These are phyloP conservation scores for Ogataea sp. DNA, from an alignment of 805 yeast genomes.

Conservation along the genomic window DNA sequence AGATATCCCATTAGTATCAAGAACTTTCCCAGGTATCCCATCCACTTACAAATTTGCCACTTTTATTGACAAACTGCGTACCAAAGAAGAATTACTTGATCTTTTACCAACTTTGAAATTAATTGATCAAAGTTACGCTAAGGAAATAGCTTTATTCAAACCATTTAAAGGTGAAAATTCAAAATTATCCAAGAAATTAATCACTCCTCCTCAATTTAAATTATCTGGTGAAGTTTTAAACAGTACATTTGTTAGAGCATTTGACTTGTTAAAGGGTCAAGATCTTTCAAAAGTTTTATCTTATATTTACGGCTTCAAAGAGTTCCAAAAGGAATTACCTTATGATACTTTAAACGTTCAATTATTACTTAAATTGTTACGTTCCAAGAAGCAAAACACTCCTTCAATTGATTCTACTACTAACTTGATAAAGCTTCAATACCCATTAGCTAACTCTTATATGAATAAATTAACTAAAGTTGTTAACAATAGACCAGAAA, in stretches of 20 bases:
- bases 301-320: not conserved
- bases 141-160: not conserved
- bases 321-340: not conserved
- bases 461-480: not conserved
- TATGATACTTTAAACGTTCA: not conserved
- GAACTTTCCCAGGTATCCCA: slow-evolving; percentile 17
- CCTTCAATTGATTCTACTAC: not conserved
- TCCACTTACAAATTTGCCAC: slow-evolving; percentile 15
- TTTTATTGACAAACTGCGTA: slow-evolving; percentile 16
- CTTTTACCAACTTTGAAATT: too few relatives aligned
- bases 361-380: not conserved
- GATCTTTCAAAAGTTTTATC: not conserved
- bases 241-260: not conserved
- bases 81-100: slow-evolving; percentile 19
- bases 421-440: too few relatives aligned
- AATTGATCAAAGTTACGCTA: slow-evolving; percentile 4
- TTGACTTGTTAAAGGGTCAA: not conserved
- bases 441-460: not conserved
- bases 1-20: slow-evolving; percentile 15
- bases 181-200: too few relatives aligned
- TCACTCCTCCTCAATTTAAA: too few relatives aligned
- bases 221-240: not conserved
- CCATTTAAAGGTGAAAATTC: too few relatives aligned
- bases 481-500: too few relatives aligned
- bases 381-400: not conserved